These are phyloP conservation scores for Coelastrella sp. DNA, from an alignment of 139 green algal genomes.

Conservation along the genomic window DNA sequence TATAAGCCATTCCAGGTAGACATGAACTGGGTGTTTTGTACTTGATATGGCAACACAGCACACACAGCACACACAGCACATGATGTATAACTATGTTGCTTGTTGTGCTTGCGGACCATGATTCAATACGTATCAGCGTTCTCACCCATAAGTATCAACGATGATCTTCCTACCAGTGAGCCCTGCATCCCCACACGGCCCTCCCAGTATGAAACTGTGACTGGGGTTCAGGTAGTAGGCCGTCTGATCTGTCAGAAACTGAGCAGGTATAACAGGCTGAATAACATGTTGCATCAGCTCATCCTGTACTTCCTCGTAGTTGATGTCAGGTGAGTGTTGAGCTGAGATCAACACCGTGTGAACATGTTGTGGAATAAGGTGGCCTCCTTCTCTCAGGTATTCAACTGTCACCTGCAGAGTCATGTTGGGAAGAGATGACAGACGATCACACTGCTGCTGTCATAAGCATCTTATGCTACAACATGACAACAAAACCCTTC, in stretches of 20 bases:
- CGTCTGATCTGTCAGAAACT: conserved; percentile 98
- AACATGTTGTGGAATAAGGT: conserved; percentile 92
- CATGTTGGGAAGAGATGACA: too few species aligned
- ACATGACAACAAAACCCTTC: too few species aligned
- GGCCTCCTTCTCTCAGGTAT: conserved; percentile 94
- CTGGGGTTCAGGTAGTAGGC: conserved; percentile 99
- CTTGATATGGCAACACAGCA: too few species aligned
- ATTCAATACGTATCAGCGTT: neutral
- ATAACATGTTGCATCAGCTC: conserved; percentile 97
- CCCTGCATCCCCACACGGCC: conserved; percentile 96
- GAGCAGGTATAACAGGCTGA: conserved; percentile 94
- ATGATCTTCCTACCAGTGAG: conserved; percentile 99
- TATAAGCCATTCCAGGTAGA: too few species aligned
- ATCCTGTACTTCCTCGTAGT: conserved; percentile 94
- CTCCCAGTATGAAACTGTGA: conserved; percentile 95
- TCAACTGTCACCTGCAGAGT: conserved; percentile 93
- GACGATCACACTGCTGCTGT: too few species aligned
- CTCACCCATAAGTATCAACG: conserved; percentile 98
- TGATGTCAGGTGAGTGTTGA: conserved; percentile 90
- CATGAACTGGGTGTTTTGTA: too few species aligned
- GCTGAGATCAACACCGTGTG: conserved; percentile 99
- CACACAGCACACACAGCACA: neutral
- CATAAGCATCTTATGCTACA: too few species aligned
- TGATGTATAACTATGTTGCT: too few species aligned
- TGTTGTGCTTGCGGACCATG: too few species aligned